Evolutionary conservation across 169 alveolate species (phyloP).

Genomic region (Eimeria sp.): DNA sequence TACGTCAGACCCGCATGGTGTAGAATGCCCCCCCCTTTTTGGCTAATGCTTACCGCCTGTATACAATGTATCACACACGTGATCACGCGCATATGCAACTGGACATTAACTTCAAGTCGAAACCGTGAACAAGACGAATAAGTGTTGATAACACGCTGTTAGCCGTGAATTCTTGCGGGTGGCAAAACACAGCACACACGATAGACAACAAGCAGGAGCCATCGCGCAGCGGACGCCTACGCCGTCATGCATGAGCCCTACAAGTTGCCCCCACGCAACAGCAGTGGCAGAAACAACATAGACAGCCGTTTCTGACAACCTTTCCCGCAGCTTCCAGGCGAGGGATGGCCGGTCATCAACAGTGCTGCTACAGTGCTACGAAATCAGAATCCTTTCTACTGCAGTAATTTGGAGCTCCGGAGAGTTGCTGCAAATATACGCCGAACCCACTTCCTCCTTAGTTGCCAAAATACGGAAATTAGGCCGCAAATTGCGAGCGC

Average conservation of each 20-base stretch:
- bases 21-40: neutral
- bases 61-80: neutral
- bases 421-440: neutral
- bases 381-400: neutral
- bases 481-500: neutral
- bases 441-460: conserved; percentile 9
- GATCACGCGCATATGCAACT: neutral
- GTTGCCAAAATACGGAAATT: neutral
- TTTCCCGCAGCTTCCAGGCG: too few relatives aligned
- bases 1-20: neutral
- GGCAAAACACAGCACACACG: neutral
- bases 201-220: neutral
- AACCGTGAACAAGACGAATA: neutral
- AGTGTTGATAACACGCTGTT: neutral
- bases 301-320: neutral
- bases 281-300: neutral
- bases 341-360: too few relatives aligned
- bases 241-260: neutral
- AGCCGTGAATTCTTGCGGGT: neutral
- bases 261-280: neutral
- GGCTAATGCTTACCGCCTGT: neutral
- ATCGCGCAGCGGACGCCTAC: neutral
- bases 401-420: neutral
- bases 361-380: neutral
- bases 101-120: neutral